These are phyloP conservation scores for Entelexis paramagnoliae DNA, from an alignment of 1,139 yeast genomes.

Conservation along the genomic window DNA sequence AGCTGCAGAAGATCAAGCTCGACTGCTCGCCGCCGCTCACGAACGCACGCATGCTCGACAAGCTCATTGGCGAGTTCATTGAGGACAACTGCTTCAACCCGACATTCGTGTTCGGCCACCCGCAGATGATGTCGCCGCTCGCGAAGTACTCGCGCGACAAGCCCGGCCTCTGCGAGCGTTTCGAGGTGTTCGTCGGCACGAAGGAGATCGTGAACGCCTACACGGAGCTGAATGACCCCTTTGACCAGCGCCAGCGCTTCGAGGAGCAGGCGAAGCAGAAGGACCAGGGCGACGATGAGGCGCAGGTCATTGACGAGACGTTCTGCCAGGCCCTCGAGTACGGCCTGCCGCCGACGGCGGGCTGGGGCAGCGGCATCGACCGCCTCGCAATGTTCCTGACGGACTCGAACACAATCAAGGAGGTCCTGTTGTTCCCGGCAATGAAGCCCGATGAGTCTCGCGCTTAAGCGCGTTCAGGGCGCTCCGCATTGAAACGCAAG, in stretches of 20 bases:
- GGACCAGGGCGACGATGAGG: conserved; percentile 98
- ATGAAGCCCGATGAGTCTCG: conserved; percentile 67
- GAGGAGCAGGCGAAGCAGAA: conserved; percentile 99
- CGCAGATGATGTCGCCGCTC: conserved; percentile 99
- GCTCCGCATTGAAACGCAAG: no score
- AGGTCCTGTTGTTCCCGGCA: conserved; percentile 95
- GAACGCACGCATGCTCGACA: conserved; percentile 97
- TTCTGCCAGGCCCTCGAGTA: conserved; percentile 97
- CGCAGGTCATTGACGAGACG: conserved; percentile 89
- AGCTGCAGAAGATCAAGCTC: conserved; percentile 67
- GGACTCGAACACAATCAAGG: conserved; percentile 93
- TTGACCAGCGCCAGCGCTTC: conserved; percentile 92
- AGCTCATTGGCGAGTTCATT: conserved; percentile 79
- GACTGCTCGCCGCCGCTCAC: conserved; percentile 96
- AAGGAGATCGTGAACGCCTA: conserved; percentile 97
- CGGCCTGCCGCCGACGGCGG: conserved; percentile 98
- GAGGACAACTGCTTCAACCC: conserved; percentile 95
- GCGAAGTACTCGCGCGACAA: conserved; percentile 89
- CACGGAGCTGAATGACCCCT: conserved; percentile 98
- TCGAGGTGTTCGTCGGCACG: conserved; percentile 96
- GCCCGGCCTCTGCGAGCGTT: conserved; percentile 95
- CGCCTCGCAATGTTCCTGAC: conserved; percentile 97
- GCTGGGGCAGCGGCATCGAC: conserved; percentile 99
- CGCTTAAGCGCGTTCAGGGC: neutral
- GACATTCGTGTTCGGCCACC: conserved; percentile 96